Evolutionary conservation across 139 green algal genomes (phyloP).

Genomic region (Eudorina sp.): DNA sequence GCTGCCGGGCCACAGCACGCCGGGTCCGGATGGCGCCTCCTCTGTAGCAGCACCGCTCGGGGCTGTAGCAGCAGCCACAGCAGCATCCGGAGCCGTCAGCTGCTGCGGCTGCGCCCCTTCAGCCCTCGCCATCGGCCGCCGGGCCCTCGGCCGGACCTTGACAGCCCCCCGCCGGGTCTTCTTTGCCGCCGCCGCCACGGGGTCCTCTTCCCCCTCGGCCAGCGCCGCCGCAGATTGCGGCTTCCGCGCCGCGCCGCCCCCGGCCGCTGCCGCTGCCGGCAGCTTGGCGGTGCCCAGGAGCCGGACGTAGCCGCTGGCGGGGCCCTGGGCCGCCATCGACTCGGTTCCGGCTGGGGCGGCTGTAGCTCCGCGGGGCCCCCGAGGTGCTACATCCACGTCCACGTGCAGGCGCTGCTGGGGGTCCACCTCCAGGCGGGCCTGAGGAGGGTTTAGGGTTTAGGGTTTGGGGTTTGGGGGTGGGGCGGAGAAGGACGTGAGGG

Average conservation of each 20-base stretch:
- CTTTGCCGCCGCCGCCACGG: background rate
- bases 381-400: conserved; percentile 72
- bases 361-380: background rate
- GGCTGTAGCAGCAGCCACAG: no score
- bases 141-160: background rate
- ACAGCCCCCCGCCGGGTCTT: background rate
- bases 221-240: background rate
- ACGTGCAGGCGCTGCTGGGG: conserved; percentile 58
- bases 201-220: no score
- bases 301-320: conserved; percentile 62
- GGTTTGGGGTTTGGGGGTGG: no score
- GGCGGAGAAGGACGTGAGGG: no score
- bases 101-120: no score
- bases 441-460: conserved; percentile 39
- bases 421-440: conserved; percentile 68
- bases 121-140: no score
- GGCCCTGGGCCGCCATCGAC: background rate
- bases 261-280: conserved; percentile 46
- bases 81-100: no score
- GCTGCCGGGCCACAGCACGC: no score
- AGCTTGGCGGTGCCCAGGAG: conserved; percentile 60
- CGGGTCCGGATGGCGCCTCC: background rate
- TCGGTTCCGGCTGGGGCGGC: background rate
- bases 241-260: no score
- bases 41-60: no score